These are phyloP conservation scores for Fonsecaea pedrosoi DNA, from an alignment of 2,329 filamentous ascomycete genomes.

Conservation along the genomic window DNA sequence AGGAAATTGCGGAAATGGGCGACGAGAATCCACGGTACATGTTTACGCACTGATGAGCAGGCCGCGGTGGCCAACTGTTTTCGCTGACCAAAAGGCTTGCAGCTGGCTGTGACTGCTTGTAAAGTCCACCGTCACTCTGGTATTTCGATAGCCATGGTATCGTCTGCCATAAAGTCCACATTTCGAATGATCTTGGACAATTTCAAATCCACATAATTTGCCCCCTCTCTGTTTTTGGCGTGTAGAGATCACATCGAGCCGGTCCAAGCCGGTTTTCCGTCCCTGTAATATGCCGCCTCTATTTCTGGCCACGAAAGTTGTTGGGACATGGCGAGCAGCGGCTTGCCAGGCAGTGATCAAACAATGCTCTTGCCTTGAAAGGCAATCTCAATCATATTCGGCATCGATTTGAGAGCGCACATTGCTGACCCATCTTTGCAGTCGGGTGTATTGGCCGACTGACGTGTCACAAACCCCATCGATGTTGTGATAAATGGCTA, in stretches of 20 bases:
- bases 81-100: background rate
- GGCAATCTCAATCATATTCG: background rate
- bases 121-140: background rate
- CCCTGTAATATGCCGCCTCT: background rate
- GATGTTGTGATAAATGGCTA: constrained; percentile 10
- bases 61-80: background rate
- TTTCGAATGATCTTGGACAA: background rate
- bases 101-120: background rate
- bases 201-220: background rate
- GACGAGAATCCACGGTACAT: constrained; percentile 49
- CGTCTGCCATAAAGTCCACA: background rate
- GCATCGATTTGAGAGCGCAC: background rate
- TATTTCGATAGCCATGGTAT: background rate
- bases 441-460: constrained; percentile 23
- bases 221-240: background rate
- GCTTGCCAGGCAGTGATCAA: constrained; percentile 1
- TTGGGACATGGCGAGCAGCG: background rate
- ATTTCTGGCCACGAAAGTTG: background rate
- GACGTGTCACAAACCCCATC: constrained; percentile 31
- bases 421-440: constrained; percentile 1
- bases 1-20: constrained; percentile 52
- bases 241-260: background rate
- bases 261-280: constrained; percentile 1
- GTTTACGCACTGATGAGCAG: constrained; percentile 46
- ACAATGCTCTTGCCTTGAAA: background rate